Evolutionary conservation across 768 basidiomycete species (phyloP), one percentile per base, ranked within the genome.

Genomic region (Chalciporus chontae): DNA sequence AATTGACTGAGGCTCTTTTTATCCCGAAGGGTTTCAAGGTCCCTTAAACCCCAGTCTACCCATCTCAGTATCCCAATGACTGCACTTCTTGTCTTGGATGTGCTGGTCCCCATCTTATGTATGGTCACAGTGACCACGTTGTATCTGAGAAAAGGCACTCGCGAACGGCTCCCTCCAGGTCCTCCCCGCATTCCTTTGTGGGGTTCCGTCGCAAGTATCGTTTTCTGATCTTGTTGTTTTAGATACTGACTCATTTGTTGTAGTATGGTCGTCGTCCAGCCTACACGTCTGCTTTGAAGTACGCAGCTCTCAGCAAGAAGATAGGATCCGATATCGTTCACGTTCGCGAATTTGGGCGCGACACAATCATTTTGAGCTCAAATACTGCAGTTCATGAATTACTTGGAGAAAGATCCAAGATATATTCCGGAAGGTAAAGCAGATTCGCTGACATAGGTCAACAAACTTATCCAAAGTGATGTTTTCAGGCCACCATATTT

Each of bases 241-340:
- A 29, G 29, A 31, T 2, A 7, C 27, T 3, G 27, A n/a, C 15
- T 24, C n/a, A 11, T 29, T 13, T 8, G 14, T 17, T 17, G 11
- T 21, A 49, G 48, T 45, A 50, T 31, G 48, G 37, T 17, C 48
- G 48, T 39, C 48, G 5, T 67, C 69, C 14, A 71, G 43, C 15
- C 8, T 11, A 8, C 13, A 50, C 43, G 10, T 50, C 43, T 31
- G 48, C 48, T 13, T 18, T 50, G 37, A 50, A 50, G 43, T 45
- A 50, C 21, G 48, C 36, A 31, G 26, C 15, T 39, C 15, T 50
- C 21, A 45, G 37, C 37, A 50, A 45, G 37, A 50, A 38, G 27
- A 45, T 38, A 8, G 36, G 43, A 38, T 50, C 48, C 21, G 48
- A 50, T 18, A 5, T 50, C 26, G 31, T 50, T 7, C 48, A 45